A percentile compares a stretch with the other conserved stretches of the same genome.
Conservation (phyloP, 257 asterid species). For the Solanum okadae region DNA sequence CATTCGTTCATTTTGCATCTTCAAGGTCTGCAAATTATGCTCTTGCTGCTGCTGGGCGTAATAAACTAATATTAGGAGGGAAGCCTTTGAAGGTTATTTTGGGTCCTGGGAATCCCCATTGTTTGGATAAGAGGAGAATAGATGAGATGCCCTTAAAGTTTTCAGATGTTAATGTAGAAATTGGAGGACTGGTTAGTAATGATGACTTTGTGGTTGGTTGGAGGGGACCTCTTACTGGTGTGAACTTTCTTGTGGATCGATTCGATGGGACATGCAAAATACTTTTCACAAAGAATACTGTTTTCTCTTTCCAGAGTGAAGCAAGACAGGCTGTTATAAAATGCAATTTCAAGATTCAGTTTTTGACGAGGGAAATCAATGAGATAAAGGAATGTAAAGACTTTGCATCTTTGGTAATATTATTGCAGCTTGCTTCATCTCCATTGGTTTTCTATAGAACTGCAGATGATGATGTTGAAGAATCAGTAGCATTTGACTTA, state of each 20-base stretch:
- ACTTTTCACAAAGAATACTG: conserved; percentile 55
- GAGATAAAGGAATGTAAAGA: conserved; percentile 36
- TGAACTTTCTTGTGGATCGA: conserved; percentile 74
- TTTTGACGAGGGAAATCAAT: conserved; percentile 54
- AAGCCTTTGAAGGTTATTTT: conserved; percentile 47
- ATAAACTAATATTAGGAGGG: conserved; percentile 32
- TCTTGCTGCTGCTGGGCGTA: conserved; percentile 40
- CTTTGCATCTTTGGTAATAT: conserved; percentile 23
- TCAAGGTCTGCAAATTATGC: conserved; percentile 44
- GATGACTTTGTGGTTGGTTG: conserved; percentile 70
- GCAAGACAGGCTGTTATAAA: conserved; percentile 33
- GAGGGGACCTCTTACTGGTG: conserved; percentile 50
- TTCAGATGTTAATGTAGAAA: conserved; percentile 42
- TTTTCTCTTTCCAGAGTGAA: conserved; percentile 42
- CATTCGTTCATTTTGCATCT: conserved; percentile 71
- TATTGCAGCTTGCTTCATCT: conserved; percentile 66
- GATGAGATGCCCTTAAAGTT: conserved; percentile 42
- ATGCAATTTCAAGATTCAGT: conserved; percentile 68
- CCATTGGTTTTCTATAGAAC: conserved; percentile 69
- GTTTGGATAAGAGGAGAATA: conserved; percentile 62
- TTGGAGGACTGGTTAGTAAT: conserved; percentile 48
- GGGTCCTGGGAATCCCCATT: conserved; percentile 66
- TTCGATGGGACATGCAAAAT: conserved; percentile 62
- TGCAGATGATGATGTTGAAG: conserved; percentile 84
- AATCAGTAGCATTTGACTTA: conserved; percentile 56